A percentile compares a stretch with the other conserved stretches of the same genome.
Conservation (phyloP, 345 rosid genomes). For the Excoecaria cochinchinensis region DNA sequence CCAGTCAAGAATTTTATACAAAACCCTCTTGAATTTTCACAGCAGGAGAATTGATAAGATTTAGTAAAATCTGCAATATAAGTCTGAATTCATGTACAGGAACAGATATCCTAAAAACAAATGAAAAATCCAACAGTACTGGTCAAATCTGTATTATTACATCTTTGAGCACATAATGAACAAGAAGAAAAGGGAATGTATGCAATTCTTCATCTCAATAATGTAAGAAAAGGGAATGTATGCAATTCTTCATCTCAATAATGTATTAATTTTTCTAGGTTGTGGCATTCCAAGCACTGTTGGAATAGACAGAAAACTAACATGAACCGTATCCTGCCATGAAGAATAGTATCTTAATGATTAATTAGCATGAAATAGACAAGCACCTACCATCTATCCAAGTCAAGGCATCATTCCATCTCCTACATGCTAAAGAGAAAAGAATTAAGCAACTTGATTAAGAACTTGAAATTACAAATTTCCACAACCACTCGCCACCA, state of each 20-base stretch:
- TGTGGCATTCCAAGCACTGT: not conserved
- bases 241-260: not conserved
- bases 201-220: not conserved
- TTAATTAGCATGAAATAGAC: slow-evolving; percentile 17
- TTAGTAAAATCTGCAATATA: too few species aligned
- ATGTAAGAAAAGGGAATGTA: not conserved
- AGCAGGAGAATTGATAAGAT: not conserved
- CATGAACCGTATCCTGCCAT: not conserved
- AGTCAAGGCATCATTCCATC: slow-evolving; percentile 11
- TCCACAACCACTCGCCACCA: slow-evolving; percentile 23
- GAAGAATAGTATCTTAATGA: not conserved
- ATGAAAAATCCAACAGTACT: too few species aligned
- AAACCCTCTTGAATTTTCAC: not conserved
- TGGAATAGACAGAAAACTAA: slow-evolving; percentile 17
- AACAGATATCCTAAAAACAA: too few species aligned
- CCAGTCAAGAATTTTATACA: not conserved
- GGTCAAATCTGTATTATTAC: too few species aligned
- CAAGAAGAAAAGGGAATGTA: too few species aligned
- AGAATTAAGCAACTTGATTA: slow-evolving; percentile 6
- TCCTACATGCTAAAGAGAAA: not conserved
- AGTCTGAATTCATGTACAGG: too few species aligned
- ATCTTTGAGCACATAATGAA: too few species aligned
- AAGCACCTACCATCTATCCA: slow-evolving; percentile 21
- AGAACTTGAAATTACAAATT: not conserved
- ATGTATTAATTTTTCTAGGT: not conserved